phyloP scores from a whole-genome alignment of 495 filamentous ascomycete genomes.

The Trichoderma virens region DNA sequence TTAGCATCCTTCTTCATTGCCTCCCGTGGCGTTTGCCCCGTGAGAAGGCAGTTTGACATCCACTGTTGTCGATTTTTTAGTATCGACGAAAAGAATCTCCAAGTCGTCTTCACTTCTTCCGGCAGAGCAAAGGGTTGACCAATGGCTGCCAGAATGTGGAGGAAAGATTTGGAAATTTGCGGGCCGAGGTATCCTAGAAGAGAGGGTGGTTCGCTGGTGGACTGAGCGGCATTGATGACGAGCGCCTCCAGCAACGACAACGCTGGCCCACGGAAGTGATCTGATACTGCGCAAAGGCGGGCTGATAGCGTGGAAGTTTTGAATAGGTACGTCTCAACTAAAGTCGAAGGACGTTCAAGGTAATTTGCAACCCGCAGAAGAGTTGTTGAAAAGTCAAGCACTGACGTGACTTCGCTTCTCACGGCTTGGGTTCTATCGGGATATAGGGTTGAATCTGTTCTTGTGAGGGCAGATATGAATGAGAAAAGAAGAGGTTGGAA shows the following conservation, averaged over 20 bases:
- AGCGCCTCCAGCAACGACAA: slow-evolving; percentile 65
- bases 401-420: slow-evolving; percentile 53
- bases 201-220: slow-evolving; percentile 70
- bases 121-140: slow-evolving; percentile 63
- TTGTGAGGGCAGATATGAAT: slow-evolving; percentile 57
- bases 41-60: slow-evolving; percentile 87
- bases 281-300: slow-evolving; percentile 67
- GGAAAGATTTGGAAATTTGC: slow-evolving; percentile 72
- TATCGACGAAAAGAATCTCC: slow-evolving; percentile 80
- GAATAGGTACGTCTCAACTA: slow-evolving; percentile 73
- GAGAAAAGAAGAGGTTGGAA: slow-evolving; percentile 71
- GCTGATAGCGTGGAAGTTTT: slow-evolving; percentile 66
- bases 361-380: slow-evolving; percentile 63
- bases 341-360: slow-evolving; percentile 48
- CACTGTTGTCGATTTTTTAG: slow-evolving; percentile 89
- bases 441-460: slow-evolving; percentile 57
- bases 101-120: slow-evolving; percentile 56
- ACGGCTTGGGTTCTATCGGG: slow-evolving; percentile 48
- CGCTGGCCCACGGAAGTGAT: slow-evolving; percentile 55
- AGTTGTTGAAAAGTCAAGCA: slow-evolving; percentile 57
- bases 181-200: slow-evolving; percentile 80
- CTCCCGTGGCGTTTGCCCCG: slow-evolving; percentile 73
- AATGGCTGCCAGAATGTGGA: slow-evolving; percentile 68
- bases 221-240: slow-evolving; percentile 56
- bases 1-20: slow-evolving; percentile 50